These are phyloP conservation scores for Paramecium tetraurelia DNA, from an alignment of 73 alveolate species.

Conservation along the genomic window DNA sequence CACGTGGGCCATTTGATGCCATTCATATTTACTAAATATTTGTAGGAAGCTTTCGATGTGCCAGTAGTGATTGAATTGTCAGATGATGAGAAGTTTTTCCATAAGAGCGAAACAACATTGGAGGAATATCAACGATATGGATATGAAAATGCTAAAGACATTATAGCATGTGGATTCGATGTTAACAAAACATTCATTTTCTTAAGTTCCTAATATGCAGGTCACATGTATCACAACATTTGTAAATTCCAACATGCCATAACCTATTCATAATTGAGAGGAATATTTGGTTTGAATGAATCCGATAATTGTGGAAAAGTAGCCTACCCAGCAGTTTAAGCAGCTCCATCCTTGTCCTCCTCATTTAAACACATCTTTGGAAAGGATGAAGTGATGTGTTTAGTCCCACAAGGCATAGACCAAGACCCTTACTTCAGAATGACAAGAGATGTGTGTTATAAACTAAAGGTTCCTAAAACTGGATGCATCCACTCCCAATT, in stretches of 20 bases:
- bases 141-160: constrained; percentile 95
- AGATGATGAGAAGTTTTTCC: constrained; percentile 98
- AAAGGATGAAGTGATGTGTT: constrained; percentile 81
- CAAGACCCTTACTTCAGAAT: constrained; percentile 99
- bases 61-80: constrained; percentile 98
- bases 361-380: constrained; percentile 95
- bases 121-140: constrained; percentile 83
- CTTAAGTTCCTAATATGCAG: constrained; percentile 92
- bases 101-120: constrained; percentile 67
- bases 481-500: constrained; percentile 91
- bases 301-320: constrained; percentile 96
- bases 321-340: constrained; percentile 98
- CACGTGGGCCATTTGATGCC: constrained; percentile 98
- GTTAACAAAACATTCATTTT: constrained; percentile 98
- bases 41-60: constrained; percentile 98
- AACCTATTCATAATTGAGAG: constrained; percentile 84
- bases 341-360: constrained; percentile 96
- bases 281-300: constrained; percentile 96
- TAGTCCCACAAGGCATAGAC: constrained; percentile 98
- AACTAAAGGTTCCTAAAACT: constrained; percentile 95
- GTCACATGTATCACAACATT: constrained; percentile 91
- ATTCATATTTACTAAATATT: constrained; percentile 94
- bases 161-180: constrained; percentile 99
- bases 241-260: constrained; percentile 86
- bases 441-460: constrained; percentile 97